Evolutionary conservation across 495 filamentous ascomycete genomes (phyloP).

Genomic region (Hyaloscypha hepaticicola): DNA sequence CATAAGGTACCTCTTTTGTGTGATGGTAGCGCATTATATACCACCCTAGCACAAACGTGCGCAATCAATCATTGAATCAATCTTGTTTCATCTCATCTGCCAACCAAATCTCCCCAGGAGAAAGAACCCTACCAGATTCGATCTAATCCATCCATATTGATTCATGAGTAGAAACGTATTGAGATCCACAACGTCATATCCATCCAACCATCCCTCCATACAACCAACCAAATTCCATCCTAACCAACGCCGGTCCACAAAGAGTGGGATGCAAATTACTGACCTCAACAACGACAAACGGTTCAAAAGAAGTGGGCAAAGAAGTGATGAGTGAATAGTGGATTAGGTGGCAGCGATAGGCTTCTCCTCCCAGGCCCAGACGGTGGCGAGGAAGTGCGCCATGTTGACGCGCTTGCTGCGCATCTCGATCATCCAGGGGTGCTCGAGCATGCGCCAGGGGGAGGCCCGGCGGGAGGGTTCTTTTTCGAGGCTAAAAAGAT

Average conservation of each 20-base stretch:
- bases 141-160: background rate
- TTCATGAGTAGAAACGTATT: too few relatives aligned
- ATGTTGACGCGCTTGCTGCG: constrained; percentile 94
- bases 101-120: background rate
- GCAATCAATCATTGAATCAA: constrained; percentile 2
- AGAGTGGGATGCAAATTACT: background rate
- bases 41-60: background rate
- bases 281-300: too few relatives aligned
- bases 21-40: background rate
- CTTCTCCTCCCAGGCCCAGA: constrained; percentile 86
- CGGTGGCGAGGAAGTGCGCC: constrained; percentile 83
- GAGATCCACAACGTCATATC: background rate
- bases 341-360: background rate
- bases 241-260: background rate
- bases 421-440: constrained; percentile 98
- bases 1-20: background rate
- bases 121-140: background rate
- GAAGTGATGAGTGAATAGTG: background rate
- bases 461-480: constrained; percentile 81
- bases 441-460: constrained; percentile 98
- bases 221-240: background rate
- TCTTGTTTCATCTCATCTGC: background rate
- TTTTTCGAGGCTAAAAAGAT: constrained; percentile 76
- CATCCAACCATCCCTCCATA: background rate
- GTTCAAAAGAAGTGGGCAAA: too few relatives aligned